A percentile compares a stretch with the other conserved stretches of the same genome.
phyloP scores from a whole-genome alignment of 2,329 filamentous ascomycete genomes.

The Cercospora sojina region DNA sequence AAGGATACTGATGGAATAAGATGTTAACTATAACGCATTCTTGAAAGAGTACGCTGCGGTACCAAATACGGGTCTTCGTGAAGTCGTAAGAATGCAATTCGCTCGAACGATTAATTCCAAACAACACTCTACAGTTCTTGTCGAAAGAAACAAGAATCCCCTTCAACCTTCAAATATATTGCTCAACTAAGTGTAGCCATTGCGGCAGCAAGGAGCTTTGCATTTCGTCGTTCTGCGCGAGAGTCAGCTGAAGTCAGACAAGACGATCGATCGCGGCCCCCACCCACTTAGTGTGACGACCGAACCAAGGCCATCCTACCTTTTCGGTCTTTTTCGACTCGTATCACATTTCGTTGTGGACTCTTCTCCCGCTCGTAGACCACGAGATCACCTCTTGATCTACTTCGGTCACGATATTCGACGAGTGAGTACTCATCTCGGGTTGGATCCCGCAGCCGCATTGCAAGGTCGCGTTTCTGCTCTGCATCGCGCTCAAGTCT shows the following conservation, averaged over 20 bases:
- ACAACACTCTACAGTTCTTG: not conserved
- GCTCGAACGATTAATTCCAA: not conserved
- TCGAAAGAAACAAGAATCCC: not conserved
- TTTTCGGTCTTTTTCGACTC: slow-evolving; percentile 88
- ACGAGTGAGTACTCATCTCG: slow-evolving; percentile 48
- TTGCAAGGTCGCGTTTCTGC: slow-evolving; percentile 40
- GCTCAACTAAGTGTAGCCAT: slow-evolving; percentile 44
- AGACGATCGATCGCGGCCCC: slow-evolving; percentile 1
- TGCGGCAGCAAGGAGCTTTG: slow-evolving; percentile 47
- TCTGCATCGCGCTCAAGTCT: slow-evolving; percentile 58
- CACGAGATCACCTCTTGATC: slow-evolving; percentile 19
- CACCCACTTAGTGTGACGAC: slow-evolving; percentile 51
- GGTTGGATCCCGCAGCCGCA: slow-evolving; percentile 46
- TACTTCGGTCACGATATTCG: slow-evolving; percentile 53
- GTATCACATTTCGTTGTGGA: slow-evolving; percentile 56
- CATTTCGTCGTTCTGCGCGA: slow-evolving; percentile 43
- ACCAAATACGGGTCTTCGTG: not conserved
- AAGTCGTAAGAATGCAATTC: slow-evolving; percentile 8
- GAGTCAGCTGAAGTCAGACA: slow-evolving; percentile 19
- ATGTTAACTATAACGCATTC: not conserved
- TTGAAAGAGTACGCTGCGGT: not conserved
- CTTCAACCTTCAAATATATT: not conserved
- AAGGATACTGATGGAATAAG: not conserved
- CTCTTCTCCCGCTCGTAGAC: slow-evolving; percentile 40
- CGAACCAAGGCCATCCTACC: slow-evolving; percentile 90